Conservation (phyloP, 345 rosid species). For the Eucalyptus leucophloia region DNA sequence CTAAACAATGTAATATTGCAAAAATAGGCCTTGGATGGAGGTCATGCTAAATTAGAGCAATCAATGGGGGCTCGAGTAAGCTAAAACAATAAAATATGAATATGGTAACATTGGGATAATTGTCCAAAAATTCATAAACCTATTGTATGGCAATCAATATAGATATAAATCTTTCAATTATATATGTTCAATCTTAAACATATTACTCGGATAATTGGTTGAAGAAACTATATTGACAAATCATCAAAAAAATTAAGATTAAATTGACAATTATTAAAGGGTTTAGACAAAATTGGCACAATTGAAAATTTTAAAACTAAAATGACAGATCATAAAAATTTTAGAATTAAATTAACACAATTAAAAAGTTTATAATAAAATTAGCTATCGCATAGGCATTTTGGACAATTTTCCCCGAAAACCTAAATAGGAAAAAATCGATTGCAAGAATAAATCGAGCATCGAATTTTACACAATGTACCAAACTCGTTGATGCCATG, state of each 20-base stretch:
- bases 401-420: not conserved
- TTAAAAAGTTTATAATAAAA: no score
- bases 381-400: not conserved
- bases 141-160: accelerated
- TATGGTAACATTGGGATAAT: not conserved
- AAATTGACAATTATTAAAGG: not conserved
- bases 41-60: not conserved
- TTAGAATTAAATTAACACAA: no score
- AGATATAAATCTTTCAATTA: no score
- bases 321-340: no score
- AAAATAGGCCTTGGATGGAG: not conserved
- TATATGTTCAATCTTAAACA: accelerated
- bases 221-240: no score
- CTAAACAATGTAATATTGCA: not conserved
- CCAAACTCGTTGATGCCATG: not conserved
- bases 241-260: no score
- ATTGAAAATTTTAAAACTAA: not conserved
- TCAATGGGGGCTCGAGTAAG: not conserved
- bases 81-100: not conserved
- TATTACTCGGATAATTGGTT: not conserved
- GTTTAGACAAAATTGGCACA: not conserved
- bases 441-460: not conserved
- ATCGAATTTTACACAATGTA: not conserved
- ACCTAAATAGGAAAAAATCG: not conserved
- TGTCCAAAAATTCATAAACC: no score